Base-by-base conservation (phyloP, 2,329 filamentous ascomycete species). In the Plenodomus tracheiphilus region DNA sequence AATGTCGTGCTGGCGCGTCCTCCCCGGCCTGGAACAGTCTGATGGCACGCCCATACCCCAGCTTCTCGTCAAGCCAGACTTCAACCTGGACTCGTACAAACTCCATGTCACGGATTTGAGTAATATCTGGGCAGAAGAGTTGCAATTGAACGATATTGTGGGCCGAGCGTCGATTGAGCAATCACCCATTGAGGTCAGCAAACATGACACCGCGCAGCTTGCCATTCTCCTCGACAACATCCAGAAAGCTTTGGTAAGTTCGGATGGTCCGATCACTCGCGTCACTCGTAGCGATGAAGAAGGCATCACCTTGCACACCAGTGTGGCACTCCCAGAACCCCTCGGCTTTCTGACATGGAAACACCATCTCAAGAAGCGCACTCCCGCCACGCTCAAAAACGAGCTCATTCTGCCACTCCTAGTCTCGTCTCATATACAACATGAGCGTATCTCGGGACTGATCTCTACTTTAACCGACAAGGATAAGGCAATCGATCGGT, bases 101-200 rank as follows among this genome's bases (percentile, higher is more conserved):
- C 68, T 92, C 21, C 79, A 83, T 49, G 66, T 93, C 34, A 90
- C 87, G 2, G 89, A 93, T 65, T 77, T 91, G 50, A 85, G 81
- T 64, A 81, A 85, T 56, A 75, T 91, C n/a, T 94, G 89, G 89
- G 73, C 76, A 20, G 88, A 92, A 71, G 77, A 70, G 8, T 73
- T 91, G 18, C 80, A 84, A 47, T 76, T 83, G 18, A 77, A 76
- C n/a, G 78, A 76, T 10, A 87, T 93, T 47, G 79, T 85, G 46
- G 74, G 78, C 50, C 82, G 87, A 50, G 86, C 84, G 22, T 77
- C 82, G 47, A 73, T 80, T 19, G 79, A 86, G 58, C 80, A 84
- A 59, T 88, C 86, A 15, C 85, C 82, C 52, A 91, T 93, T 52
- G 88, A 93, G 65, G 85, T 89, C 1, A 85, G 81, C 64, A 85